Evolutionary conservation across 169 alveolate species (phyloP).

Genomic region (Toxoplasma gondii): DNA sequence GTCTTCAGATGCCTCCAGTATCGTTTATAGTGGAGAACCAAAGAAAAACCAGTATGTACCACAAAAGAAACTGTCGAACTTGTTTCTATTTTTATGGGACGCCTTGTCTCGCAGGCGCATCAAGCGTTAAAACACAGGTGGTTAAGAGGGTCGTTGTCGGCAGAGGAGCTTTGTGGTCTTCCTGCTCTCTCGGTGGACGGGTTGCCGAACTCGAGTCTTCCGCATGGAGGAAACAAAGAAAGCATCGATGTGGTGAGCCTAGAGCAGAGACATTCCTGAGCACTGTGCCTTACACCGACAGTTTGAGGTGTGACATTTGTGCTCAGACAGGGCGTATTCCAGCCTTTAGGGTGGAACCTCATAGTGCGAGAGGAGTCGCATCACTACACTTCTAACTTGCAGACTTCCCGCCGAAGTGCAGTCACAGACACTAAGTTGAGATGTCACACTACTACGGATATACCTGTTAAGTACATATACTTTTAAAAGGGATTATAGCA

Average conservation of each 20-base stretch:
- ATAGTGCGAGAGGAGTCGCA: too few species aligned
- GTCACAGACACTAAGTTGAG: too few species aligned
- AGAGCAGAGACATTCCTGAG: neutral
- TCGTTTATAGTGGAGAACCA: neutral
- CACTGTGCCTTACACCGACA: too few species aligned
- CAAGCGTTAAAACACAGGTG: conserved; percentile 31
- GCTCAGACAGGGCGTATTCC: too few species aligned
- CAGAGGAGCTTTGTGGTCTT: neutral
- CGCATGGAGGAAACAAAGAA: neutral
- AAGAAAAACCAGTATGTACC: neutral
- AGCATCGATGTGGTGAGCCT: neutral
- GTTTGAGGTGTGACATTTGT: too few species aligned
- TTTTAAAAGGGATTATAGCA: too few species aligned
- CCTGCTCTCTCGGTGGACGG: neutral
- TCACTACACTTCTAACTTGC: too few species aligned
- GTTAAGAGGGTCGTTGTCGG: conserved; percentile 14
- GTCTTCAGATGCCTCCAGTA: neutral
- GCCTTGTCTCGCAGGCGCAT: neutral
- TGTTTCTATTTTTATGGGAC: neutral
- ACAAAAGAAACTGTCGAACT: neutral
- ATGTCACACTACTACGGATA: too few species aligned
- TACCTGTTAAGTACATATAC: too few species aligned
- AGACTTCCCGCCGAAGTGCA: too few species aligned
- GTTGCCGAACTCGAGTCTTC: neutral
- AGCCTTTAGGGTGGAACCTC: too few species aligned